Percentiles rank a stretch among this genome's conserved stretches.
phyloP scores from a whole-genome alignment of 768 basidiomycete species.

The Suillus luteus region DNA sequence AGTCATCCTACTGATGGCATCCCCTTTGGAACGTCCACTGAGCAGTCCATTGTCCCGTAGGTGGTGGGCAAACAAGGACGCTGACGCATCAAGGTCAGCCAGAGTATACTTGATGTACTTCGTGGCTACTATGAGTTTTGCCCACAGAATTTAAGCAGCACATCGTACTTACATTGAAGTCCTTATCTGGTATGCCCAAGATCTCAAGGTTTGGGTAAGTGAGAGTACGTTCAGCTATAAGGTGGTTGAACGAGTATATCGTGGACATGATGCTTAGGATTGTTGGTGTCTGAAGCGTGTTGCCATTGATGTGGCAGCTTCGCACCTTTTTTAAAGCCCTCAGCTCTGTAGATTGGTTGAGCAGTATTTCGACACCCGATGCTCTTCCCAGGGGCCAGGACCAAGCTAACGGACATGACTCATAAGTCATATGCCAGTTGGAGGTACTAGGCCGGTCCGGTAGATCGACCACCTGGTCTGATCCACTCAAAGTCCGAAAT shows the following conservation, averaged over 20 bases:
- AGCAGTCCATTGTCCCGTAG: slow-evolving; percentile 21
- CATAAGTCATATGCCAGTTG: background rate
- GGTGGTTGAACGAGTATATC: slow-evolving; percentile 31
- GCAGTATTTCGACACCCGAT: slow-evolving; percentile 10
- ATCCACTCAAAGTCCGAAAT: too few species aligned
- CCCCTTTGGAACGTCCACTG: slow-evolving; percentile 26
- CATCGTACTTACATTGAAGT: slow-evolving; percentile 19
- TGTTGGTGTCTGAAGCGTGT: background rate
- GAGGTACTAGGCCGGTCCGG: background rate
- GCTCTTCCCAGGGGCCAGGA: background rate
- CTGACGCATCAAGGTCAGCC: slow-evolving; percentile 26
- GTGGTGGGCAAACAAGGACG: slow-evolving; percentile 29
- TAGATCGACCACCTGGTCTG: background rate
- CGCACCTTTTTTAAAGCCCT: background rate
- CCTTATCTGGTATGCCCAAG: slow-evolving; percentile 28
- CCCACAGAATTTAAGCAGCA: background rate
- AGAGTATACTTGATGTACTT: slow-evolving; percentile 31
- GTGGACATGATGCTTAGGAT: slow-evolving; percentile 20
- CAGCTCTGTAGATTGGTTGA: background rate
- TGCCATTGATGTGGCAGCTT: background rate
- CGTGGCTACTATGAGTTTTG: background rate
- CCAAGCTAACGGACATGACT: background rate
- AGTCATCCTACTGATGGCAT: slow-evolving; percentile 26
- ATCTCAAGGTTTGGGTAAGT: slow-evolving; percentile 25
- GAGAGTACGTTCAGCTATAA: slow-evolving; percentile 23